A percentile compares a stretch with the other conserved stretches of the same genome.
phyloP scores from a whole-genome alignment of 208 protist genomes.

The Leishmania lainsoni region DNA sequence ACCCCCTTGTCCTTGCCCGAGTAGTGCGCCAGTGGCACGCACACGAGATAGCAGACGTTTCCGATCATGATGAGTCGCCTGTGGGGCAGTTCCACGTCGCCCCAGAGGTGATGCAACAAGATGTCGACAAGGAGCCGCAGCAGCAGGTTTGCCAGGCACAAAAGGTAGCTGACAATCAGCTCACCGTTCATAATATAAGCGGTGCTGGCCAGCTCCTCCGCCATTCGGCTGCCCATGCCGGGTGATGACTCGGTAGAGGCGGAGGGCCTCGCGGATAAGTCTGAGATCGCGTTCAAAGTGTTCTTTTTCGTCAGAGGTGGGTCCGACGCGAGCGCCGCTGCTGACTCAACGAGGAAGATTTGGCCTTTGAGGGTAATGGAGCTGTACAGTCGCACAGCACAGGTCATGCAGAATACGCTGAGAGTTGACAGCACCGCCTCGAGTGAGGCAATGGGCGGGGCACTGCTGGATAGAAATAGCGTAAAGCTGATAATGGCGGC shows the following conservation, averaged over 20 bases:
- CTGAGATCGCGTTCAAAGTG: not conserved
- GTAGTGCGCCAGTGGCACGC: slow-evolving; percentile 67
- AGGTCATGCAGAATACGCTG: slow-evolving; percentile 47
- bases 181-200: slow-evolving; percentile 61
- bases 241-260: not conserved
- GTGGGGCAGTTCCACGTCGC: slow-evolving; percentile 28
- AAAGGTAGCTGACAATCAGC: slow-evolving; percentile 60
- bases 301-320: not conserved
- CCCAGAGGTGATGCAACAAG: slow-evolving; percentile 34
- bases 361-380: slow-evolving; percentile 9
- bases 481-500: slow-evolving; percentile 38
- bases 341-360: not conserved
- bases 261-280: not conserved
- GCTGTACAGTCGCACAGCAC: slow-evolving; percentile 46
- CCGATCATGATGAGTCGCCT: slow-evolving; percentile 35
- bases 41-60: slow-evolving; percentile 45
- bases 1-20: slow-evolving; percentile 71
- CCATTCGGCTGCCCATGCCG: not conserved
- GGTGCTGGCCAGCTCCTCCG: slow-evolving; percentile 16
- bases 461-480: slow-evolving; percentile 49
- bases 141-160: slow-evolving; percentile 51
- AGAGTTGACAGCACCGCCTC: slow-evolving; percentile 36
- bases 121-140: slow-evolving; percentile 66
- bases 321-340: not conserved
- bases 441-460: slow-evolving; percentile 20